Conservation (phyloP, 2,329 filamentous ascomycete species). For the Rachicladosporium sp. region DNA sequence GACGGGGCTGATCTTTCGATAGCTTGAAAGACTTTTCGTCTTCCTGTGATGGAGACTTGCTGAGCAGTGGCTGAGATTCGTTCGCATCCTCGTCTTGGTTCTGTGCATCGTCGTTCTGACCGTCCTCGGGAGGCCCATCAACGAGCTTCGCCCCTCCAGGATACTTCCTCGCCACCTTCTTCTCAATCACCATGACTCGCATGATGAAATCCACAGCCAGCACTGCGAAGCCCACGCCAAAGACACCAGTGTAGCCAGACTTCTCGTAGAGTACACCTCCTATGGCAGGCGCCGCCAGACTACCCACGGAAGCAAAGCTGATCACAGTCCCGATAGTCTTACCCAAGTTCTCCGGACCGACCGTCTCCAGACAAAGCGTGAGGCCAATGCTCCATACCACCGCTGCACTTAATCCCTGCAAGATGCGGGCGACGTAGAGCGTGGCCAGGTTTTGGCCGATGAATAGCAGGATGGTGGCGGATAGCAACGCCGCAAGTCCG, state of each 20-base stretch:
- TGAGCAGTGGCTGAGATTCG: constrained; percentile 31
- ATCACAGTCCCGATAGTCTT: constrained; percentile 50
- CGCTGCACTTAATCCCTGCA: constrained; percentile 47
- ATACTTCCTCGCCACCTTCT: constrained; percentile 42
- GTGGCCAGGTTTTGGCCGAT: constrained; percentile 36
- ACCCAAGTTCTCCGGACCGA: constrained; percentile 44
- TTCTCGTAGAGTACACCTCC: constrained; percentile 50
- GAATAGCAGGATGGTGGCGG: constrained; percentile 44
- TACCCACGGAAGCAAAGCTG: constrained; percentile 46
- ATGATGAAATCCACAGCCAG: constrained; percentile 47
- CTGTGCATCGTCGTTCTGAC: too few relatives aligned
- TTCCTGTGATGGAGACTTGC: constrained; percentile 14
- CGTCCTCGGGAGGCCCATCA: too few relatives aligned
- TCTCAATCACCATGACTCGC: constrained; percentile 50
- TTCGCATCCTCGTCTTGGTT: constrained; percentile 1
- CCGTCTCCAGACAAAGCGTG: constrained; percentile 47
- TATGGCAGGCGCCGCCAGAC: constrained; percentile 44
- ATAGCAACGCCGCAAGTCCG: constrained; percentile 40
- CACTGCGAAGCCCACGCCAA: constrained; percentile 43
- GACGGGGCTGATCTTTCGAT: constrained; percentile 25
- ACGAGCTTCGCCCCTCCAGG: too few relatives aligned
- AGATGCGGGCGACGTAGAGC: constrained; percentile 39
- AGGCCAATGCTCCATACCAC: constrained; percentile 50
- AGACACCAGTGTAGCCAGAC: constrained; percentile 47
- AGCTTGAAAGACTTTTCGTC: constrained; percentile 31